These are phyloP conservation scores for Mallotus repandus DNA, from an alignment of 441 rosid genomes.

Conservation along the genomic window DNA sequence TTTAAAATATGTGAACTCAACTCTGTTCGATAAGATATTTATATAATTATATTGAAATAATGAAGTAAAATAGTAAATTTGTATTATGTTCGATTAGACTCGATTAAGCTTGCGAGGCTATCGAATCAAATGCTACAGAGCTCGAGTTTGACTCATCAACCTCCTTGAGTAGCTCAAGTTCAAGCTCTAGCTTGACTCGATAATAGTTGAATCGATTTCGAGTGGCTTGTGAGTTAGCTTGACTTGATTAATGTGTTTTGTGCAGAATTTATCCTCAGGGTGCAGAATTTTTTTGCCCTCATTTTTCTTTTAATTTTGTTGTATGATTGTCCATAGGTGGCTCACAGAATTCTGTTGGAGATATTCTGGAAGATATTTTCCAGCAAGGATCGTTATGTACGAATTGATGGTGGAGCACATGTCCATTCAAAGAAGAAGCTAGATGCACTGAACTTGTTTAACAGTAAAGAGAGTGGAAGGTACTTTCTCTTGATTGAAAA, in stretches of 20 bases:
- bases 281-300: neutral
- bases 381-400: constrained; percentile 39
- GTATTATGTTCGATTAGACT: no score
- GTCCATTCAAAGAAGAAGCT: constrained; percentile 27
- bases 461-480: constrained; percentile 38
- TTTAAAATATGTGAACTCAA: no score
- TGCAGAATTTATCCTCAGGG: neutral
- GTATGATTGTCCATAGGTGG: constrained; percentile 34
- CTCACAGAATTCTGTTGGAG: constrained; percentile 31
- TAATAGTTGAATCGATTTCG: no score
- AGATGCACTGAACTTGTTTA: constrained; percentile 36
- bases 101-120: no score
- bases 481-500: constrained; percentile 43
- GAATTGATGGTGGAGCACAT: constrained; percentile 37
- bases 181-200: no score
- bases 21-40: no score
- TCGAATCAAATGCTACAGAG: no score
- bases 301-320: neutral
- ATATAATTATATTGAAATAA: no score
- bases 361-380: constrained; percentile 45
- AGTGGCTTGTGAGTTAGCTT: no score
- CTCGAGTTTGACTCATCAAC: no score
- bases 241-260: neutral
- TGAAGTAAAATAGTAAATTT: no score
- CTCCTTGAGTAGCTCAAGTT: no score